Conservation (phyloP, 495 filamentous ascomycete genomes). For the Stereocaulon alpinum region DNA sequence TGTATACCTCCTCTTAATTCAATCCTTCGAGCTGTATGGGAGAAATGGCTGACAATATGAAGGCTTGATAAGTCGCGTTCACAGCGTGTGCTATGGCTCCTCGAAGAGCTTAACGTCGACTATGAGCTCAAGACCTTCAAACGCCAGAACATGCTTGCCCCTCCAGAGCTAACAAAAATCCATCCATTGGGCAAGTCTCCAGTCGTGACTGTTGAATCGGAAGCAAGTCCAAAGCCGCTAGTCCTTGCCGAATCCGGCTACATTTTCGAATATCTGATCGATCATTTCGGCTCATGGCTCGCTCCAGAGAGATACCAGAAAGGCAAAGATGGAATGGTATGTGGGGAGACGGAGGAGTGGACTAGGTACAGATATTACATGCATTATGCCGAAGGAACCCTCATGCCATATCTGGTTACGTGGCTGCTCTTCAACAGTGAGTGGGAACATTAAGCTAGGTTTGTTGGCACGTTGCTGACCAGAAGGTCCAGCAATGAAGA, state of each 20-base stretch:
- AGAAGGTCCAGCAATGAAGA: conserved; percentile 42
- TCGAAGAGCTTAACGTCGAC: conserved; percentile 69
- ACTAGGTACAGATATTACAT: conserved; percentile 65
- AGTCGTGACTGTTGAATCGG: conserved; percentile 49
- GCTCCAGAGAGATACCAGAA: conserved; percentile 53
- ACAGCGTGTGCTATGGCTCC: conserved; percentile 80
- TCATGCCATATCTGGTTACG: conserved; percentile 62
- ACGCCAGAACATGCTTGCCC: conserved; percentile 55
- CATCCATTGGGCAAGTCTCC: conserved; percentile 85
- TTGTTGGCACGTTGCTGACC: background rate
- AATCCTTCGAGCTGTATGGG: too few relatives aligned
- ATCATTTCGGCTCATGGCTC: conserved; percentile 58
- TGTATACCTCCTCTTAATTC: too few relatives aligned
- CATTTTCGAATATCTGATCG: conserved; percentile 71
- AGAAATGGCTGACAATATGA: background rate
- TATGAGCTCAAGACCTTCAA: conserved; percentile 72
- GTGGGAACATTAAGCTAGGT: conserved; percentile 20
- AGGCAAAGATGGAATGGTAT: conserved; percentile 45
- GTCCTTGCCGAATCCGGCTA: conserved; percentile 71
- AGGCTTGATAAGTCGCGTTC: conserved; percentile 73
- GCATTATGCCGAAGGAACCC: conserved; percentile 72
- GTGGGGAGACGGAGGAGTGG: conserved; percentile 67
- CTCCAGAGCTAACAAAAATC: conserved; percentile 58
- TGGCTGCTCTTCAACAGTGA: conserved; percentile 46
- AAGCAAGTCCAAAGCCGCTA: conserved; percentile 38